Conservation (phyloP, 2,329 filamentous ascomycete genomes). For the Metarhizium robertsii region DNA sequence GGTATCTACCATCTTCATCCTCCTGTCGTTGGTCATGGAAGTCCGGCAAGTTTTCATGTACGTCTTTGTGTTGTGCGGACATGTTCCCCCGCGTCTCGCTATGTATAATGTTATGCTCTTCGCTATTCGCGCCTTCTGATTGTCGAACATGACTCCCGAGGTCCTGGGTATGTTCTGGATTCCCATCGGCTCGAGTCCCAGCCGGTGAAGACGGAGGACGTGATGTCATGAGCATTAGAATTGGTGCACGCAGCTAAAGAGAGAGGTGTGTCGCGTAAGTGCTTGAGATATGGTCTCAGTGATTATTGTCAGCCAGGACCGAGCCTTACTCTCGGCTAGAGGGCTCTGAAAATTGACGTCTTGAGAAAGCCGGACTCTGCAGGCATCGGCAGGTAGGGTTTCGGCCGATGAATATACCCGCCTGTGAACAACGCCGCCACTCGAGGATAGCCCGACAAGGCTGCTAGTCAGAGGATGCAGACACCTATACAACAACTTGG, state of each 20-base stretch:
- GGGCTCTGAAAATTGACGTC: background rate
- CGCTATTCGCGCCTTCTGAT: background rate
- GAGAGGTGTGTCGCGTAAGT: background rate
- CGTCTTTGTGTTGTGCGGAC: background rate
- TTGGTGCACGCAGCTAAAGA: background rate
- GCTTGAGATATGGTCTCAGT: background rate
- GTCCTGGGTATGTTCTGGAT: conserved; percentile 1
- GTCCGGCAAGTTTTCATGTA: background rate
- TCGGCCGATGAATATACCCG: background rate
- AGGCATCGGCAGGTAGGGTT: background rate
- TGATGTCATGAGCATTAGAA: conserved; percentile 9
- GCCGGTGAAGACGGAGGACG: conserved; percentile 3
- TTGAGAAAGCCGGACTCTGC: background rate
- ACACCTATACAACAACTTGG: background rate
- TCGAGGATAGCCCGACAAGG: background rate
- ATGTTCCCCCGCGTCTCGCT: background rate
- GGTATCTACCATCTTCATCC: background rate
- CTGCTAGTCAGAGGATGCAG: background rate
- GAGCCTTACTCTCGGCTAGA: background rate
- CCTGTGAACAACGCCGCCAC: background rate
- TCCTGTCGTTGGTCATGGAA: background rate
- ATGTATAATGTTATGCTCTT: background rate
- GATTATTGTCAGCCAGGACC: background rate
- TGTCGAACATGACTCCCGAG: background rate
- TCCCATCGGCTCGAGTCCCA: conserved; percentile 4